These are phyloP conservation scores for Verticillium longisporum DNA, from an alignment of 2,329 filamentous ascomycete genomes.

Conservation along the genomic window DNA sequence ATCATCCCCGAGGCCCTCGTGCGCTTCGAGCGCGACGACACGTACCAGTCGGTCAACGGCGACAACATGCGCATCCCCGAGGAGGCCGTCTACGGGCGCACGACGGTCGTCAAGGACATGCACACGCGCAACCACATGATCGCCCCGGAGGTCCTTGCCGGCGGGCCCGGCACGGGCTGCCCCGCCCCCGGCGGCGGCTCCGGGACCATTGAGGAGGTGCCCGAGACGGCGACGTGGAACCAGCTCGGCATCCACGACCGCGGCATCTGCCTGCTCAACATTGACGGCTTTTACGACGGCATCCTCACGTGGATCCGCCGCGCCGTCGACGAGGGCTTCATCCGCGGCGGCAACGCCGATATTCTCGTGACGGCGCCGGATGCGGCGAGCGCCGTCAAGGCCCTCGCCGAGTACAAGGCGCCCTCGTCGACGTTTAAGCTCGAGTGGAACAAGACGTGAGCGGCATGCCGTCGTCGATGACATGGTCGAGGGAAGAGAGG, in stretches of 20 bases:
- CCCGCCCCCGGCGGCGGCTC: slow-evolving; percentile 85
- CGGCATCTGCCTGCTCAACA: slow-evolving; percentile 76
- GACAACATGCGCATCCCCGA: slow-evolving; percentile 54
- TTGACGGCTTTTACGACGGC: slow-evolving; percentile 89
- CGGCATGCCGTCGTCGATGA: too few species aligned
- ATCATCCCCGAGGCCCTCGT: slow-evolving; percentile 87
- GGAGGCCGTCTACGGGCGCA: slow-evolving; percentile 65
- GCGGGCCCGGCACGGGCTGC: slow-evolving; percentile 80
- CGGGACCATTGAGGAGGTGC: slow-evolving; percentile 92
- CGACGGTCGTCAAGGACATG: slow-evolving; percentile 91
- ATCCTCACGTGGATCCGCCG: slow-evolving; percentile 75
- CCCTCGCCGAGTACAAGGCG: slow-evolving; percentile 67
- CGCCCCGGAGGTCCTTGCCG: slow-evolving; percentile 78
- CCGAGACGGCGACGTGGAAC: slow-evolving; percentile 90
- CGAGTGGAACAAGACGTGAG: slow-evolving; percentile 59
- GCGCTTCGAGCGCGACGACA: slow-evolving; percentile 64
- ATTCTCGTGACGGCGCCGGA: slow-evolving; percentile 75
- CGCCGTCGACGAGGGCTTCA: slow-evolving; percentile 70
- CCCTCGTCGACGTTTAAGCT: slow-evolving; percentile 71
- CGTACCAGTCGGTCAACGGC: slow-evolving; percentile 37
- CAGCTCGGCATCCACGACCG: slow-evolving; percentile 85
- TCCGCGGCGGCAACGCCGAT: slow-evolving; percentile 59
- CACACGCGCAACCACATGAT: slow-evolving; percentile 93
- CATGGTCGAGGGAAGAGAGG: too few species aligned
- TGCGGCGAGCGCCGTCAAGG: slow-evolving; percentile 64